These are phyloP conservation scores for Claviceps fusiformis DNA, from an alignment of 2,329 filamentous ascomycete genomes.

Conservation along the genomic window DNA sequence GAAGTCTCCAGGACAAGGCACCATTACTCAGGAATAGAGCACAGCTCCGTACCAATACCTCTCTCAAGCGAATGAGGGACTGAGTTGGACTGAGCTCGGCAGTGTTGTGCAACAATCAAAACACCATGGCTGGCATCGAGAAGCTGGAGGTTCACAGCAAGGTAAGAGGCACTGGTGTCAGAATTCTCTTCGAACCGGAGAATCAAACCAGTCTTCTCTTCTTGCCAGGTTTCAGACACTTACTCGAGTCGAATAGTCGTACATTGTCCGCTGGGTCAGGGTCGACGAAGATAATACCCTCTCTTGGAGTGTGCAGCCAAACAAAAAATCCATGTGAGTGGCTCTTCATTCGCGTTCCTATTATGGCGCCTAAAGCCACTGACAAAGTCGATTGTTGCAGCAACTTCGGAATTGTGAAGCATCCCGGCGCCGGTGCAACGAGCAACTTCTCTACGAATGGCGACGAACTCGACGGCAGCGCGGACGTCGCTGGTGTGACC, in stretches of 20 bases:
- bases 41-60: neutral
- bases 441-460: slow-evolving; percentile 28
- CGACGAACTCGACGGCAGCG: slow-evolving; percentile 31
- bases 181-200: neutral
- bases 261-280: slow-evolving; percentile 94
- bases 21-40: neutral
- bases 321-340: slow-evolving; percentile 81
- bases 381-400: slow-evolving; percentile 22
- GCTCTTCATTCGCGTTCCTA: neutral
- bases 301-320: slow-evolving; percentile 93
- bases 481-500: slow-evolving; percentile 27
- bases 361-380: slow-evolving; percentile 2
- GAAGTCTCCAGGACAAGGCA: neutral
- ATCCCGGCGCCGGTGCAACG: slow-evolving; percentile 60
- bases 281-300: slow-evolving; percentile 84
- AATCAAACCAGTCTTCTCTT: neutral
- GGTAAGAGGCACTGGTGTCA: slow-evolving; percentile 31
- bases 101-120: neutral
- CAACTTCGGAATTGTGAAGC: slow-evolving; percentile 97
- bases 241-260: slow-evolving; percentile 51
- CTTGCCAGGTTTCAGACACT: neutral
- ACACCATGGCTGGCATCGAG: slow-evolving; percentile 79
- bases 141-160: slow-evolving; percentile 96
- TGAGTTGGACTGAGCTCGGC: neutral
- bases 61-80: neutral